phyloP scores from a whole-genome alignment of 2,329 filamentous ascomycete genomes.

The Grosmannia serpens region DNA sequence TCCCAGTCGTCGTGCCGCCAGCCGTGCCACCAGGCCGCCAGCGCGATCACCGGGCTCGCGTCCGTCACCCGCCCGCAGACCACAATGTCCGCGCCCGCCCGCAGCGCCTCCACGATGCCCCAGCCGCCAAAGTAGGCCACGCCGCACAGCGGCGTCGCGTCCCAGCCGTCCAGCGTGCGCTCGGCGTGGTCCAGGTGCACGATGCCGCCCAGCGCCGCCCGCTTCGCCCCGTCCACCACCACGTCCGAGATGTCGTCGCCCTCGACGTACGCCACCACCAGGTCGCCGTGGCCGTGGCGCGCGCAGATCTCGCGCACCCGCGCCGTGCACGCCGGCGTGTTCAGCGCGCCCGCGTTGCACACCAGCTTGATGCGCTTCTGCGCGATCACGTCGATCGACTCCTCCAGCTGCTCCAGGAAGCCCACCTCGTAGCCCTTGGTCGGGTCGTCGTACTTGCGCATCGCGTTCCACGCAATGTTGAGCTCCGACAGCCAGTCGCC shows the following conservation, averaged over 20 bases:
- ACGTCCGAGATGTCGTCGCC: slow-evolving; percentile 30
- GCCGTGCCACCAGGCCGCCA: slow-evolving; percentile 42
- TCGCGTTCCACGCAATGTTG: slow-evolving; percentile 14
- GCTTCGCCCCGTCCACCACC: slow-evolving; percentile 1
- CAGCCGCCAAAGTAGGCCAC: slow-evolving; percentile 41
- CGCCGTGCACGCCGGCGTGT: slow-evolving; percentile 24
- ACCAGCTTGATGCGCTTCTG: slow-evolving; percentile 37
- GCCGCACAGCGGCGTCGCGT: slow-evolving; percentile 17
- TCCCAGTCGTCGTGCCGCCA: slow-evolving; percentile 38
- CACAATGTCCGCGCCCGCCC: slow-evolving; percentile 32
- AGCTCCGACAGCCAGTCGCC: slow-evolving; percentile 18
- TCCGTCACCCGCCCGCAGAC: slow-evolving; percentile 29
- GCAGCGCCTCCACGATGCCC: slow-evolving; percentile 31
- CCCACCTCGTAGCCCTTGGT: not conserved
- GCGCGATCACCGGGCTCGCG: slow-evolving; percentile 41
- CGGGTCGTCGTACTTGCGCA: slow-evolving; percentile 1
- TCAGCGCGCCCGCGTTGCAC: slow-evolving; percentile 35
- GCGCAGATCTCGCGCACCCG: not conserved
- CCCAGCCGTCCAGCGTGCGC: not conserved
- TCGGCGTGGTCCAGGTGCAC: slow-evolving; percentile 1
- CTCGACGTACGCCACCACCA: slow-evolving; percentile 31
- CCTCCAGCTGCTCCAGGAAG: slow-evolving; percentile 4
- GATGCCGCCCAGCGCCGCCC: not conserved
- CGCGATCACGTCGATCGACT: slow-evolving; percentile 10
- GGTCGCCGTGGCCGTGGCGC: not conserved